A percentile compares a stretch with the other conserved stretches of the same genome.
Evolutionary conservation across 1,139 yeast genomes (phyloP).

Genomic region (Wickerhamiella pararugosa): DNA sequence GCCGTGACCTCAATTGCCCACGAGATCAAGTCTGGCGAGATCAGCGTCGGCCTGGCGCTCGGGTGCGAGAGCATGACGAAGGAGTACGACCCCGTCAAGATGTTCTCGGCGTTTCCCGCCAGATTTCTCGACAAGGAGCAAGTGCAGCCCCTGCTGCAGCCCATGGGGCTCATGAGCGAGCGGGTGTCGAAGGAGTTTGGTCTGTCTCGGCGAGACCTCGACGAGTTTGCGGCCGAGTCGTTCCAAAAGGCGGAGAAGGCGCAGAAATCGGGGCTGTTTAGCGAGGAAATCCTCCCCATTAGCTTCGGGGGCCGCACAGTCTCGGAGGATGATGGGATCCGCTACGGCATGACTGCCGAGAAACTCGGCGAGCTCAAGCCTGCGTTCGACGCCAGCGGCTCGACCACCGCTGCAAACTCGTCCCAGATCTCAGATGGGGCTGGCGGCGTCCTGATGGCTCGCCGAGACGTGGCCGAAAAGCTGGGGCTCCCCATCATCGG

Average conservation of each 20-base stretch:
- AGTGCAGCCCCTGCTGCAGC: constrained; percentile 53
- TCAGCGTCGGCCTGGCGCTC: constrained; percentile 76
- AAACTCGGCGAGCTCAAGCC: constrained; percentile 63
- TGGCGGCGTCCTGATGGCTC: constrained; percentile 72
- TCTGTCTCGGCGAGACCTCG: constrained; percentile 29
- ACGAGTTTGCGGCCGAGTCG: constrained; percentile 28
- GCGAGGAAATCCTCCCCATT: constrained; percentile 76
- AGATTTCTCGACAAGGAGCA: constrained; percentile 31
- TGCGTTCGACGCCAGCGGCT: constrained; percentile 69
- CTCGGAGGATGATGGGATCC: constrained; percentile 76
- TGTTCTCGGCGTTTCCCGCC: constrained; percentile 43
- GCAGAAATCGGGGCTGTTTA: constrained; percentile 51
- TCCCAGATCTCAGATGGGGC: constrained; percentile 95
- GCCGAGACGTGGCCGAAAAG: constrained; percentile 74
- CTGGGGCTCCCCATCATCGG: constrained; percentile 53
- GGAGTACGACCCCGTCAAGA: constrained; percentile 63
- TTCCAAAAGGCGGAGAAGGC: constrained; percentile 62
- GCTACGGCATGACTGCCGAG: constrained; percentile 70
- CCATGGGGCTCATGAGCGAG: constrained; percentile 88
- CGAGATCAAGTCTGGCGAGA: constrained; percentile 75
- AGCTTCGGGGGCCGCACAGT: constrained; percentile 27
- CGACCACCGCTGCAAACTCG: constrained; percentile 91
- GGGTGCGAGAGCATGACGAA: constrained; percentile 90
- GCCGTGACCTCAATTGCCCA: constrained; percentile 82
- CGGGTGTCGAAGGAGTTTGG: constrained; percentile 42